A percentile compares a stretch with the other conserved stretches of the same genome.
These are phyloP conservation scores for Ilex paraguariensis DNA, from an alignment of 305 asterid genomes.

Conservation along the genomic window DNA sequence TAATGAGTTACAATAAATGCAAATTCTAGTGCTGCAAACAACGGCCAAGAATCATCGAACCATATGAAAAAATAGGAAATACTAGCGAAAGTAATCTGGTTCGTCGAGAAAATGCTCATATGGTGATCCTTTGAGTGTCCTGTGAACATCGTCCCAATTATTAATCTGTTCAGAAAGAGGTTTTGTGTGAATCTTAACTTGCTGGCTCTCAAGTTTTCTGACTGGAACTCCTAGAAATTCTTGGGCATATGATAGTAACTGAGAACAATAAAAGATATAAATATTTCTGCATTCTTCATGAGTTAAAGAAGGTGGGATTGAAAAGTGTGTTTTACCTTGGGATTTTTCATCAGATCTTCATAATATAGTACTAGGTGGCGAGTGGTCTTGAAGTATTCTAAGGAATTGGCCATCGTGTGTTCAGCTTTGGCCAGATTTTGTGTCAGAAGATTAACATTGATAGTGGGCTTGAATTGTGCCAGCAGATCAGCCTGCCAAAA, in stretches of 20 bases:
- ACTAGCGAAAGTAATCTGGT: neutral
- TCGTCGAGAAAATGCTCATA: neutral
- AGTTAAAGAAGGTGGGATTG: neutral
- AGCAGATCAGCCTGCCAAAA: neutral
- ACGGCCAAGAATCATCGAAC: neutral
- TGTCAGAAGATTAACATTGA: neutral
- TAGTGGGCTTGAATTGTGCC: neutral
- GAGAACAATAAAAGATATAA: neutral
- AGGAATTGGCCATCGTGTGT: neutral
- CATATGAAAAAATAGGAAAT: neutral
- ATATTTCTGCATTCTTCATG: neutral
- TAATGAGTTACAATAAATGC: no score
- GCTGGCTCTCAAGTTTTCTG: neutral
- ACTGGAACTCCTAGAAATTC: neutral
- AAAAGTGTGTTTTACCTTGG: neutral
- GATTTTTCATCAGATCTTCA: neutral
- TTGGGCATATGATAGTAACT: neutral
- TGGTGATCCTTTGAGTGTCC: neutral
- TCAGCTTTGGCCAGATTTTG: neutral
- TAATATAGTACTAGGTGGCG: neutral
- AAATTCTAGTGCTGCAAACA: no score
- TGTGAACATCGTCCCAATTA: neutral
- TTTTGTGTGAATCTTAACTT: neutral
- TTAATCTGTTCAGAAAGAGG: neutral
- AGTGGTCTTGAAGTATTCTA: constrained; percentile 1